Evolutionary conservation across 306 rosid species (phyloP).

Genomic region (Ammopiptanthus mongolicus): DNA sequence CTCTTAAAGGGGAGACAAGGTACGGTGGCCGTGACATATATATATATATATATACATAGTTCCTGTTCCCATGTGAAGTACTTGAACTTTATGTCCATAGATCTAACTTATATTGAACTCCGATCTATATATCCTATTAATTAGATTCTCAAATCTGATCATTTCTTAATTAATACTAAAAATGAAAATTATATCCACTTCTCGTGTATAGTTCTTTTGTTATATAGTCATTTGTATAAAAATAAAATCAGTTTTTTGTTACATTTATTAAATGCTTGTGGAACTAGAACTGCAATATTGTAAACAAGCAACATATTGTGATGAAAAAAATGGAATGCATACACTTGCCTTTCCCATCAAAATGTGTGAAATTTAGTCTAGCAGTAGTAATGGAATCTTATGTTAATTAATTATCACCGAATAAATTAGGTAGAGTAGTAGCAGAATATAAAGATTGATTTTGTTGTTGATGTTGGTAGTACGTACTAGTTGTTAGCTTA

Average conservation of each 20-base stretch:
- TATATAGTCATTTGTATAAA: neutral
- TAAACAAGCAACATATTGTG: neutral
- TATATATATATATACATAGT: too few species aligned
- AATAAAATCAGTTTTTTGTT: neutral
- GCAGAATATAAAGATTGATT: neutral
- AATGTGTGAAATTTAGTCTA: neutral
- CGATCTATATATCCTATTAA: neutral
- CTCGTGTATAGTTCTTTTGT: neutral
- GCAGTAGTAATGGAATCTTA: neutral
- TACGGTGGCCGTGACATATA: slow-evolving; percentile 23
- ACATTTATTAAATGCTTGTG: neutral
- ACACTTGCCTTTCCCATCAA: neutral
- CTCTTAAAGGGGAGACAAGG: slow-evolving; percentile 30
- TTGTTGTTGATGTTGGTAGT: neutral
- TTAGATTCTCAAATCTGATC: neutral
- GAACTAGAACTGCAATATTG: neutral
- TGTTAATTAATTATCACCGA: neutral
- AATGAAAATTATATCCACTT: neutral
- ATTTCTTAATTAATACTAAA: neutral
- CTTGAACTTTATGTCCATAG: slow-evolving; percentile 2
- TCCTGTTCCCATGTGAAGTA: slow-evolving; percentile 38
- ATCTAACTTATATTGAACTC: slow-evolving; percentile 2
- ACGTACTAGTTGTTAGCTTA: too few species aligned
- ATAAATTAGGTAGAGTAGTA: slow-evolving; percentile 1
- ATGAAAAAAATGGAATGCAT: neutral